Percentiles rank a stretch among this genome's conserved stretches.
phyloP scores from a whole-genome alignment of 1,284 basidiomycete genomes.

The Boletus semigastroideus region DNA sequence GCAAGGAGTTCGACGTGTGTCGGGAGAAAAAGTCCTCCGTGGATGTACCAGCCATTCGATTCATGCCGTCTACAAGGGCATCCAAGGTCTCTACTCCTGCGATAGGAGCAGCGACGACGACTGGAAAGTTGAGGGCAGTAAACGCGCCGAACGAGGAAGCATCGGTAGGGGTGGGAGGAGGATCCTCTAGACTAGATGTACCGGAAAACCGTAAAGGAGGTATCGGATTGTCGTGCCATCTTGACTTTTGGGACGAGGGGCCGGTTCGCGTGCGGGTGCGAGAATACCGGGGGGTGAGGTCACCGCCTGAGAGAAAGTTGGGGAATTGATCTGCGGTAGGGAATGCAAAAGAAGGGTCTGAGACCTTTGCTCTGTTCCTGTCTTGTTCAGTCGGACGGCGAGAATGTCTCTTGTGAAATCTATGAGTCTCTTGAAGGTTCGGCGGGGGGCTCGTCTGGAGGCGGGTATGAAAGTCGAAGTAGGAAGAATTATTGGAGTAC shows the following conservation, averaged over 20 bases:
- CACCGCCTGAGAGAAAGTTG: conserved; percentile 19
- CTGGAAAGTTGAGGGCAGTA: conserved; percentile 50
- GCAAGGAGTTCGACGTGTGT: conserved; percentile 44
- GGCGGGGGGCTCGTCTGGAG: conserved; percentile 33
- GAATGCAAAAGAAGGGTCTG: conserved; percentile 27
- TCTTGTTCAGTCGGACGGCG: conserved; percentile 29
- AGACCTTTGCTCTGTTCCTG: conserved; percentile 17
- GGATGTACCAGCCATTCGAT: conserved; percentile 44
- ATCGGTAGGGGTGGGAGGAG: conserved; percentile 68
- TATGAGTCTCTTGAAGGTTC: conserved; percentile 8
- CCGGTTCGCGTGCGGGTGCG: conserved; percentile 56
- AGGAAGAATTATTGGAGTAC: neutral
- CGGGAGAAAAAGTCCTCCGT: conserved; percentile 53
- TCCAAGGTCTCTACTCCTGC: conserved; percentile 82
- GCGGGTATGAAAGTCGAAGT: conserved; percentile 21
- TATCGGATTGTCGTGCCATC: conserved; percentile 41
- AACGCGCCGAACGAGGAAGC: conserved; percentile 34
- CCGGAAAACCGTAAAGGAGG: conserved; percentile 61
- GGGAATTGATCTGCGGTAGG: conserved; percentile 25
- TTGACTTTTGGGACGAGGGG: conserved; percentile 47
- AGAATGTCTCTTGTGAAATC: conserved; percentile 22
- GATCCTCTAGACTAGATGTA: conserved; percentile 57
- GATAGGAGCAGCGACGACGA: conserved; percentile 73
- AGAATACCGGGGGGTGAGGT: conserved; percentile 34
- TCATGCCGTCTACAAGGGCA: conserved; percentile 83